Evolutionary conservation across 148 eudicot species (phyloP).

Genomic region (Rhododendron vialii): DNA sequence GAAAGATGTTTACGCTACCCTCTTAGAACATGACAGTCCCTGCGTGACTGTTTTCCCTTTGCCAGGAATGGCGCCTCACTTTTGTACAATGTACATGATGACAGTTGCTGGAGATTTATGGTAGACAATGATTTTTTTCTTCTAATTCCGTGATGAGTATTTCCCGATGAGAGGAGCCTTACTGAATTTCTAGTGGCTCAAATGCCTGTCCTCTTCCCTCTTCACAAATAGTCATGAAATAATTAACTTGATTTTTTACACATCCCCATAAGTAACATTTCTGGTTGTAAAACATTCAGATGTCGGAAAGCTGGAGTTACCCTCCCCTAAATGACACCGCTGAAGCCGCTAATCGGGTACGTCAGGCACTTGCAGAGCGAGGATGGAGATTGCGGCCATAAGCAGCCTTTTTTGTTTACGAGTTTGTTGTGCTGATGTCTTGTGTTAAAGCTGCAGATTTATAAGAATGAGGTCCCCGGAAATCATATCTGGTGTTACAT

Average conservation of each 20-base stretch:
- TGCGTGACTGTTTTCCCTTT: not conserved
- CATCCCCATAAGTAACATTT: not conserved
- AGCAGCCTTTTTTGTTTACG: not conserved
- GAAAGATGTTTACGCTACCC: not conserved
- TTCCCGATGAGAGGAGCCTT: not conserved
- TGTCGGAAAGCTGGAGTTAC: conserved; percentile 93
- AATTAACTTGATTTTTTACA: not conserved
- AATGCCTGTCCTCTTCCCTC: not conserved
- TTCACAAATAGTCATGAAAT: not conserved
- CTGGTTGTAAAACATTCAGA: conserved; percentile 30
- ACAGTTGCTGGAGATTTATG: not conserved
- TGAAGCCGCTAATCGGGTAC: conserved; percentile 76
- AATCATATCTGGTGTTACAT: not conserved
- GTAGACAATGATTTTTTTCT: not conserved
- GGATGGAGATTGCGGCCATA: conserved; percentile 84
- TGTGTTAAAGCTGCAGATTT: not conserved
- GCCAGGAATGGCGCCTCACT: not conserved
- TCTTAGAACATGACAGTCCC: not conserved
- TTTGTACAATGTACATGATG: not conserved
- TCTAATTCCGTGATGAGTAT: not conserved
- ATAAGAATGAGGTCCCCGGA: not conserved
- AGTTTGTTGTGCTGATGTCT: not conserved
- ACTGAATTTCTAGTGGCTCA: no score
- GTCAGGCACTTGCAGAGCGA: conserved; percentile 75
- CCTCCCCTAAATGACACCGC: conserved; percentile 93